Percentiles rank a stretch among this genome's conserved stretches.
phyloP scores from a whole-genome alignment of 2,329 filamentous ascomycete genomes.

The Penicillium sp. region DNA sequence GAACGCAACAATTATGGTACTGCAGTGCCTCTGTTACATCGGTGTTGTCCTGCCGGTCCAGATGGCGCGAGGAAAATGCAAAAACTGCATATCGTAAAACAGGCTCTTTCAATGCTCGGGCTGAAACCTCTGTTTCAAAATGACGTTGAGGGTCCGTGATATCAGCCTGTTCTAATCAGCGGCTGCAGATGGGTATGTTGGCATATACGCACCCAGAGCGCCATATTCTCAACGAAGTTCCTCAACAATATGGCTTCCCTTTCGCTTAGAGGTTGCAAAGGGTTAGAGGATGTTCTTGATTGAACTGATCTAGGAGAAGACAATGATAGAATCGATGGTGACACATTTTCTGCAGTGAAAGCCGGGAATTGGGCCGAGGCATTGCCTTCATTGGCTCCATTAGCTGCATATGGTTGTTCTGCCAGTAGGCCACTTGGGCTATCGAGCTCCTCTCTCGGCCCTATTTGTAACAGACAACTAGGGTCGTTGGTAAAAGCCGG shows the following conservation, averaged over 20 bases:
- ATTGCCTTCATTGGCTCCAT: not conserved
- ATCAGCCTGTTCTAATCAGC: constrained; percentile 18
- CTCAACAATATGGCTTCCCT: constrained; percentile 20
- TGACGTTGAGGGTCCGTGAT: constrained; percentile 27
- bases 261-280: constrained; percentile 10
- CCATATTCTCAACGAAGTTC: constrained; percentile 30
- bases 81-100: constrained; percentile 28
- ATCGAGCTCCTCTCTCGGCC: not conserved
- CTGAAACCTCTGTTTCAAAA: constrained; percentile 27
- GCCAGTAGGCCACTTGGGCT: not conserved
- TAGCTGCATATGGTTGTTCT: not conserved
- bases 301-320: constrained; percentile 2
- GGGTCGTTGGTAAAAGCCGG: not conserved
- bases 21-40: constrained; percentile 24
- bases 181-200: not conserved
- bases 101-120: constrained; percentile 24
- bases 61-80: constrained; percentile 30
- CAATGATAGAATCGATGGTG: constrained; percentile 3
- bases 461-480: not conserved
- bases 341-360: not conserved
- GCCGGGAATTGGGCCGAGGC: not conserved
- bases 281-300: not conserved
- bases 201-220: constrained; percentile 22
- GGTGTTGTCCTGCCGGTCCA: constrained; percentile 20
- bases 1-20: constrained; percentile 29